A percentile compares a stretch with the other conserved stretches of the same genome.
These are phyloP conservation scores for Biscogniauxia sp. DNA, from an alignment of 2,329 filamentous ascomycete species.

Conservation along the genomic window DNA sequence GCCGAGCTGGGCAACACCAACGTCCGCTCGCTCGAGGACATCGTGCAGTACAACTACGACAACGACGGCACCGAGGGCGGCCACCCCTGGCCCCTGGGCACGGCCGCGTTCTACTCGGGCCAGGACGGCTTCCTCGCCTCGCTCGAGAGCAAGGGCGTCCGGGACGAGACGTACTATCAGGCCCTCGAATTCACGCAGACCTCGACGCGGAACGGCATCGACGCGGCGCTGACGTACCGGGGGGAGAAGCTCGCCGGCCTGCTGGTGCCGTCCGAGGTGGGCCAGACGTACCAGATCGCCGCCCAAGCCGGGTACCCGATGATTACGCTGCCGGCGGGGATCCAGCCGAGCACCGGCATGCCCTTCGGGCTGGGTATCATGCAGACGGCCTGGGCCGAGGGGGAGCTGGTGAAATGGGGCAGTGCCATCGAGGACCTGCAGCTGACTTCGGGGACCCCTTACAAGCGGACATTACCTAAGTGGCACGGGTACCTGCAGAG, in stretches of 20 bases:
- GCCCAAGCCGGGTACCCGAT: slow-evolving; percentile 75
- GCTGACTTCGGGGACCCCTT: neutral
- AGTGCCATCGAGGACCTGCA: slow-evolving; percentile 58
- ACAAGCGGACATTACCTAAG: neutral
- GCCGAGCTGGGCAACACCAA: slow-evolving; percentile 60
- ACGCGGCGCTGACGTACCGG: slow-evolving; percentile 57
- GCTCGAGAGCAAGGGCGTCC: slow-evolving; percentile 57
- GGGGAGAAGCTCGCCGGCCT: slow-evolving; percentile 55
- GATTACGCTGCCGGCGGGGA: slow-evolving; percentile 65
- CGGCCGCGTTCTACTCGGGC: slow-evolving; percentile 65
- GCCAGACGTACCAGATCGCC: slow-evolving; percentile 65
- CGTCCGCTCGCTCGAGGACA: slow-evolving; percentile 58
- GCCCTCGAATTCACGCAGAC: slow-evolving; percentile 43
- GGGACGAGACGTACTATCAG: slow-evolving; percentile 64
- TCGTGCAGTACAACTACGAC: slow-evolving; percentile 61
- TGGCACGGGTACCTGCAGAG: neutral
- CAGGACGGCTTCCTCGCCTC: slow-evolving; percentile 71
- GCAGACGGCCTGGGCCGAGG: slow-evolving; percentile 61
- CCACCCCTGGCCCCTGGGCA: slow-evolving; percentile 47
- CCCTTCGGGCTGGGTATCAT: slow-evolving; percentile 59
- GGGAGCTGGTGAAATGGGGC: slow-evolving; percentile 55
- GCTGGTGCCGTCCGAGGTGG: slow-evolving; percentile 67
- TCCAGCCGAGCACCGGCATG: slow-evolving; percentile 53
- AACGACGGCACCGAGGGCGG: slow-evolving; percentile 69
- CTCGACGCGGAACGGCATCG: slow-evolving; percentile 21